phyloP scores from a whole-genome alignment of 805 yeast species.

The Candida takata region DNA sequence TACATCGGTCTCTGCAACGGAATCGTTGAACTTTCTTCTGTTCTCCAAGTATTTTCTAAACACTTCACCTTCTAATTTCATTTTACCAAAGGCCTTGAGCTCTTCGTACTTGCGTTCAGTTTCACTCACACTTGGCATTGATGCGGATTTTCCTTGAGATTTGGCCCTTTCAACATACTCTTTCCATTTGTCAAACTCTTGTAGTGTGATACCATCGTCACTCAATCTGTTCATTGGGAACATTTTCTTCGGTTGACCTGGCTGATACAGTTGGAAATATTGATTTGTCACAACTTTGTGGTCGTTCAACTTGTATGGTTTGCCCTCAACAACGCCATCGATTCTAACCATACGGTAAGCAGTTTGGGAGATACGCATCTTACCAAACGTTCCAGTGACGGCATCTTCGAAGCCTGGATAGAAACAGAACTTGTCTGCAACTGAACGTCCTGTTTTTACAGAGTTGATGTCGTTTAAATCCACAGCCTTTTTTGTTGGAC shows the following conservation, averaged over 20 bases:
- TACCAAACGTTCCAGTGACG: constrained; percentile 69
- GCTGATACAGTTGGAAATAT: constrained; percentile 74
- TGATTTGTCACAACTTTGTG: constrained; percentile 39
- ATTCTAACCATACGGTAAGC: constrained; percentile 81
- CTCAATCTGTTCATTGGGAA: constrained; percentile 77
- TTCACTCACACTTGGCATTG: constrained; percentile 56
- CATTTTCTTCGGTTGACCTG: constrained; percentile 59
- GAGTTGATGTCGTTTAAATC: constrained; percentile 61
- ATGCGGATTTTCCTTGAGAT: constrained; percentile 22
- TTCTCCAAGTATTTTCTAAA: constrained; percentile 72
- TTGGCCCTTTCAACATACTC: constrained; percentile 53
- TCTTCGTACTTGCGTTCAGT: constrained; percentile 59
- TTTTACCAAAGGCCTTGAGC: constrained; percentile 54
- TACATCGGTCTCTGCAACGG: constrained; percentile 59
- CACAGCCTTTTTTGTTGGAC: constrained; percentile 37
- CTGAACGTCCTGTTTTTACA: constrained; percentile 69
- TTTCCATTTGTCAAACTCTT: constrained; percentile 69
- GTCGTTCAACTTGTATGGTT: constrained; percentile 44
- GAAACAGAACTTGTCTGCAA: constrained; percentile 67
- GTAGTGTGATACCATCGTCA: constrained; percentile 62
- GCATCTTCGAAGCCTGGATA: constrained; percentile 73
- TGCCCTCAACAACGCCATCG: constrained; percentile 50
- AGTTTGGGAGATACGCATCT: constrained; percentile 67
- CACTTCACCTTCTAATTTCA: constrained; percentile 63
- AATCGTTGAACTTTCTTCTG: constrained; percentile 56